Evolutionary conservation across 108 stramenopile genomes (phyloP), one percentile per base, ranked within the genome.

Genomic region (Cyclostephanos tholiformis): DNA sequence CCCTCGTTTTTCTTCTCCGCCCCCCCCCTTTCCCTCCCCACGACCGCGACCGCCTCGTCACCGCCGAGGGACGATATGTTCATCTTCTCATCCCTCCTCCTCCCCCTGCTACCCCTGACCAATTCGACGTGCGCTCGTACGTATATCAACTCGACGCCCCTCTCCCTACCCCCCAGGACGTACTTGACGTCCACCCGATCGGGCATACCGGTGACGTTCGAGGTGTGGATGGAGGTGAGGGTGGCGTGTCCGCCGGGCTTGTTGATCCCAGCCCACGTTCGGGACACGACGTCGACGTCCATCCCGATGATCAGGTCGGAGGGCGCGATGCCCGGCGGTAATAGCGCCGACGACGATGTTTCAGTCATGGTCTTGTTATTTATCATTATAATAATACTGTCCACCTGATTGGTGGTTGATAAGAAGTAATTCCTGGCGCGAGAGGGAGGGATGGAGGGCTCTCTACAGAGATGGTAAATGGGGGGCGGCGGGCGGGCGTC

Each of bases 231-330:
- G 13, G 27, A 36, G 23, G 36, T 69, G 22, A 75, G 38, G 1
- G 32, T 65, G 9, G 53, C 74, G 17, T 39, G 35, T 2, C 74
- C 74, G 27, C 74, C 74, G 0, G 58, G 68, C 26, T 75, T 75
- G 60, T 75, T 75, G 0, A 75, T 69, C n/a, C 74, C 74, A 7
- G 74, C 67, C 68, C 68, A 69, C 20, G 74, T 75, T 10, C 74
- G 53, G 23, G 68, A 69, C 12, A 13, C 49, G 8, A 75, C 55
- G 14, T 75, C 26, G 20, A 75, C 74, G 29, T 39, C 30, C n/a
- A 22, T 20, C 2, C 68, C 68, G 27, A 49, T 23, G 0, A 17
- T 13, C 2, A 65, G 65, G 17, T 50, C 4, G 11, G 48, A 25
- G 11, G 65, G 65, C 14, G 25, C 20, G 27, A 65, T 27, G 43